Evolutionary conservation across 352 stramenopile genomes (phyloP).

Genomic region (Plasmopara muralis): DNA sequence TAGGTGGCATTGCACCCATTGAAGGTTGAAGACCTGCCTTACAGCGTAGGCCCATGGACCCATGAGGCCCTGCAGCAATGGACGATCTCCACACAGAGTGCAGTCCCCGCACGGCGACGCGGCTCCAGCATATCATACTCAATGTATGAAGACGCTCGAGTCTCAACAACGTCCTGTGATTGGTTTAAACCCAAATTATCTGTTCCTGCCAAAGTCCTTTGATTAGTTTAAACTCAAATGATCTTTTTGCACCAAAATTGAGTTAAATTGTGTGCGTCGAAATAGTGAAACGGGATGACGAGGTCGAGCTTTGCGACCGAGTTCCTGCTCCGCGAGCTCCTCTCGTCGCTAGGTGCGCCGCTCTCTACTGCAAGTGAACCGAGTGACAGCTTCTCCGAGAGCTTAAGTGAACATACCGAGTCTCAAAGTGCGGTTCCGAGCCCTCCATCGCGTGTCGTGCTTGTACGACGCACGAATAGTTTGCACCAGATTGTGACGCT

Average conservation of each 20-base stretch:
- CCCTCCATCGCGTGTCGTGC: constrained; percentile 38
- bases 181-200: constrained; percentile 3
- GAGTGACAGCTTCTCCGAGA: constrained; percentile 25
- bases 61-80: constrained; percentile 7
- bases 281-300: neutral
- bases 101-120: constrained; percentile 17
- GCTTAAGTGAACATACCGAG: constrained; percentile 53
- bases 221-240: too few species aligned
- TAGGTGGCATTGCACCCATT: constrained; percentile 3
- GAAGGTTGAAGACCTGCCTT: constrained; percentile 12
- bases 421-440: constrained; percentile 22
- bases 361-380: neutral
- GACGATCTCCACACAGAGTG: constrained; percentile 5
- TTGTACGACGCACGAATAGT: constrained; percentile 40
- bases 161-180: constrained; percentile 1
- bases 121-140: constrained; percentile 26
- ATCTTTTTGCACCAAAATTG: too few species aligned
- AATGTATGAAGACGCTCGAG: constrained; percentile 4
- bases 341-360: constrained; percentile 33
- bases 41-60: constrained; percentile 14
- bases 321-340: constrained; percentile 54
- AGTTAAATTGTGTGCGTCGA: too few species aligned
- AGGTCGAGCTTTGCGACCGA: constrained; percentile 30
- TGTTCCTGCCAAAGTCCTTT: too few species aligned
- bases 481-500: constrained; percentile 35